Percentiles rank a stretch among this genome's conserved stretches.
Evolutionary conservation across 2,329 filamentous ascomycete genomes (phyloP).

Genomic region (Claviceps sp.): DNA sequence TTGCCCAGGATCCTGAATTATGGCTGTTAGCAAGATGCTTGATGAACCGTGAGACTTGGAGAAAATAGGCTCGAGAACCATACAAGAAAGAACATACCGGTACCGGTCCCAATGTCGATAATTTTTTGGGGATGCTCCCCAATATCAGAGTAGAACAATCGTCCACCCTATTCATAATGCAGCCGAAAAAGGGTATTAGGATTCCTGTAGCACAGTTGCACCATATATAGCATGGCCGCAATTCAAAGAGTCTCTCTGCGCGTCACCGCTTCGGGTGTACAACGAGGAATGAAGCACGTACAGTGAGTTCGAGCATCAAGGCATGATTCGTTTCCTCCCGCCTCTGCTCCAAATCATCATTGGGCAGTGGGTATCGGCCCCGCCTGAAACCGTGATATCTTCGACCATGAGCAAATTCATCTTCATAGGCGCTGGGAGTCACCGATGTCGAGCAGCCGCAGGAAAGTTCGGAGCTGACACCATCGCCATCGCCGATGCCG

Average conservation of each 20-base stretch:
- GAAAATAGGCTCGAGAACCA: not conserved
- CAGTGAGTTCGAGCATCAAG: slow-evolving; percentile 30
- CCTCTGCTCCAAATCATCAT: slow-evolving; percentile 31
- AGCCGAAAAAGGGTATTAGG: not conserved
- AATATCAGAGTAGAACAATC: slow-evolving; percentile 27
- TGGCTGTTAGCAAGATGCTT: not conserved
- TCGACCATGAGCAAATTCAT: slow-evolving; percentile 21
- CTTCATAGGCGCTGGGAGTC: slow-evolving; percentile 18
- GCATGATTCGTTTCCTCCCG: slow-evolving; percentile 32
- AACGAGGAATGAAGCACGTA: slow-evolving; percentile 8
- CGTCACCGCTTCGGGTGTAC: not conserved
- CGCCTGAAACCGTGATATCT: slow-evolving; percentile 31
- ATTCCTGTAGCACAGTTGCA: not conserved
- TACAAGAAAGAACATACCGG: slow-evolving; percentile 19
- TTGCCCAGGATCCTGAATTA: slow-evolving; percentile 34
- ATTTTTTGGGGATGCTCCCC: slow-evolving; percentile 27
- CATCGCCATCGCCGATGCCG: slow-evolving; percentile 8
- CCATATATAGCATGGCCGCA: too few relatives aligned
- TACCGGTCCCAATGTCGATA: slow-evolving; percentile 36
- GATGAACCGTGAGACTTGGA: not conserved
- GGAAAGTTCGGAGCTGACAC: slow-evolving; percentile 12
- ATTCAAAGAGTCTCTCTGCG: not conserved
- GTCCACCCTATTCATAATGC: slow-evolving; percentile 17
- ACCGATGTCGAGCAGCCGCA: slow-evolving; percentile 21
- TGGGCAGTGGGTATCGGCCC: slow-evolving; percentile 32